Evolutionary conservation across 768 basidiomycete genomes (phyloP), one percentile per base, ranked within the genome.

Genomic region (Tylopilus felleus): DNA sequence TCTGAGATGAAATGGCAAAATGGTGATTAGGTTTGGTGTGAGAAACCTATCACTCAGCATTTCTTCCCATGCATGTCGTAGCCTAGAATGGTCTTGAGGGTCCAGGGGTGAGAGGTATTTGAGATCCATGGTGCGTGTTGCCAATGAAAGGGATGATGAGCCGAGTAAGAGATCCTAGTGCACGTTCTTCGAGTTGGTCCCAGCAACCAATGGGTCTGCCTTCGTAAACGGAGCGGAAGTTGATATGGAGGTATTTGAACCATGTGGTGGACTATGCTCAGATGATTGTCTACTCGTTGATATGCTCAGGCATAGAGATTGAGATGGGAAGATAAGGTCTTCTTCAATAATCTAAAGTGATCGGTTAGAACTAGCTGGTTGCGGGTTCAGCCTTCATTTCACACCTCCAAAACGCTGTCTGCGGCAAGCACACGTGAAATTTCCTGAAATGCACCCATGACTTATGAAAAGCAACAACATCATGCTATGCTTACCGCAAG

Each of bases 1-100:
- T 1, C 79, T 79, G 36, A 90, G 73, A 60, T 88, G 85, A 57
- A 88, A 85, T 0, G 85, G 85, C 48, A 89, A 75, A 47, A 88
- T 75, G 17, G 82, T 77, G 55, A 82, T 71, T 8, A 83, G 64
- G 19, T 78, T 78, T 8, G 78, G 66, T 0, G 80, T 71, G 31
- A 89, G 71, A 62, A 86, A 86, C 17, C 81, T 74, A 22, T 68
- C 73, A 40, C 77, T 65, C 27, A 89, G 76, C 85, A 89, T 86
- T 38, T 77, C 76, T 49, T 83, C 80, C 85, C 87, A 89, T 5
- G 85, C 81, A 5, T 73, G 70, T 65, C 80, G 79, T 39, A 90
- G 75, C 50, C 76, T 75, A 14, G 78, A 71, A 60, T 90, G 87
- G 60, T 89, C 84, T 57, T 80, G 80, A 17, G 81, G 81, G 61